These are phyloP conservation scores for Fistulinella prunicolor DNA, from an alignment of 768 basidiomycete genomes.

Conservation along the genomic window DNA sequence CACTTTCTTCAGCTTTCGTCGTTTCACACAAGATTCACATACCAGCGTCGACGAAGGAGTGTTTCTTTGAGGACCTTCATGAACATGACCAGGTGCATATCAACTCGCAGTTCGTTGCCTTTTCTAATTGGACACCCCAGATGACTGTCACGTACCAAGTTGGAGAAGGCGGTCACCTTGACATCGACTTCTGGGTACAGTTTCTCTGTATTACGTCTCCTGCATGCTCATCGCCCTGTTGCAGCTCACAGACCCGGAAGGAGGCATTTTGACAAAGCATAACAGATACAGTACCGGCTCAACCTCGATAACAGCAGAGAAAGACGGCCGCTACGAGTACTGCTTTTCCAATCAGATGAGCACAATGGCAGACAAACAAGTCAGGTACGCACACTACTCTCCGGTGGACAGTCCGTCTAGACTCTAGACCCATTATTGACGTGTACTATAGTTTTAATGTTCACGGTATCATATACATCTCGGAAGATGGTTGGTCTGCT, in stretches of 20 bases:
- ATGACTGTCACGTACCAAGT: conserved; percentile 99
- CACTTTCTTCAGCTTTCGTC: conserved; percentile 33
- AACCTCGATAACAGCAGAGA: conserved; percentile 79
- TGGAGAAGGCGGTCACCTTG: conserved; percentile 92
- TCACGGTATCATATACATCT: conserved; percentile 92
- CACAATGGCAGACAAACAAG: conserved; percentile 90
- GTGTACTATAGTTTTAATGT: conserved; percentile 79
- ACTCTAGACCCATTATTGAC: not conserved
- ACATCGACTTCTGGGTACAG: conserved; percentile 94
- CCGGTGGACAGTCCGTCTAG: not conserved
- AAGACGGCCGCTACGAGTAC: conserved; percentile 87
- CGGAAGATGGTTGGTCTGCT: conserved; percentile 68
- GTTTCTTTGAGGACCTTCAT: conserved; percentile 95
- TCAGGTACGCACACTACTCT: conserved; percentile 55
- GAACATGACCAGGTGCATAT: conserved; percentile 76
- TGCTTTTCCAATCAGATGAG: conserved; percentile 99
- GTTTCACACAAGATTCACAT: conserved; percentile 73
- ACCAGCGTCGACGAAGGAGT: conserved; percentile 79
- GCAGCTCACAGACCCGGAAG: conserved; percentile 80
- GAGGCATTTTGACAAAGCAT: conserved; percentile 68
- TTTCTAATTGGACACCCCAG: conserved; percentile 38
- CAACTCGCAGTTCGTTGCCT: not conserved
- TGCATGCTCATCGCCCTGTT: conserved; percentile 9
- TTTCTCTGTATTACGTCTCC: not conserved
- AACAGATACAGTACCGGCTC: conserved; percentile 88